A percentile compares a stretch with the other conserved stretches of the same genome.
Conservation (phyloP, 306 rosid species). For the Sicyos baderoa region DNA sequence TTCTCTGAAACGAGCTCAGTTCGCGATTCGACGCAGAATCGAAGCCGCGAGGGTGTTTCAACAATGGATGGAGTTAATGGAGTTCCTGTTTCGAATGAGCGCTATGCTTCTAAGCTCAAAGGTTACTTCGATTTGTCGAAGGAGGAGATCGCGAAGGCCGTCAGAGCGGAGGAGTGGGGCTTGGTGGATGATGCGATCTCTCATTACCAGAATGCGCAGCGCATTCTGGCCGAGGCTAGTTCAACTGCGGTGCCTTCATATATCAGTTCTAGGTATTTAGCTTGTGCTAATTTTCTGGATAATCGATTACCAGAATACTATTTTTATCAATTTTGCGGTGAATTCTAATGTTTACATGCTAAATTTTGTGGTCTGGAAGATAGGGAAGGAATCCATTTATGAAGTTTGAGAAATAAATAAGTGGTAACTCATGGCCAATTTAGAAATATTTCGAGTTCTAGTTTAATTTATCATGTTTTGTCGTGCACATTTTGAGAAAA, state of each 20-base stretch:
- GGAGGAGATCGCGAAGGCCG: constrained; percentile 84
- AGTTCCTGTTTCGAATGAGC: constrained; percentile 63
- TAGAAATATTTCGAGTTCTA: background rate
- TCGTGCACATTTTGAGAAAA: constrained; percentile 9
- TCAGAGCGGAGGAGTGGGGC: constrained; percentile 98
- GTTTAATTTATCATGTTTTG: background rate
- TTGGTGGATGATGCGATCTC: constrained; percentile 65
- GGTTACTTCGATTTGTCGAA: constrained; percentile 81
- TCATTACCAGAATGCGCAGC: constrained; percentile 64
- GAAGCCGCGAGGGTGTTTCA: constrained; percentile 28
- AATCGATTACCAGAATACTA: background rate
- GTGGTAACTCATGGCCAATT: background rate
- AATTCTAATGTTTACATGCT: background rate
- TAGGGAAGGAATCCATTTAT: background rate
- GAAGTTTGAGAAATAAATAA: constrained; percentile 3
- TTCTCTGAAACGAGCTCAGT: constrained; percentile 36
- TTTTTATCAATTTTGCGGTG: background rate
- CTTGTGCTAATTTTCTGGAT: background rate
- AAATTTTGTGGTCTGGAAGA: background rate
- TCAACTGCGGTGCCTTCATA: constrained; percentile 70
- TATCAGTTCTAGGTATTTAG: constrained; percentile 51
- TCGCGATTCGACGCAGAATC: constrained; percentile 25
- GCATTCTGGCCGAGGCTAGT: constrained; percentile 69
- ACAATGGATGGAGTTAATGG: constrained; percentile 51
- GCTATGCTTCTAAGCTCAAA: constrained; percentile 82